Conservation (phyloP, 495 filamentous ascomycete genomes). For the Melanomma pulvis-pyrius region DNA sequence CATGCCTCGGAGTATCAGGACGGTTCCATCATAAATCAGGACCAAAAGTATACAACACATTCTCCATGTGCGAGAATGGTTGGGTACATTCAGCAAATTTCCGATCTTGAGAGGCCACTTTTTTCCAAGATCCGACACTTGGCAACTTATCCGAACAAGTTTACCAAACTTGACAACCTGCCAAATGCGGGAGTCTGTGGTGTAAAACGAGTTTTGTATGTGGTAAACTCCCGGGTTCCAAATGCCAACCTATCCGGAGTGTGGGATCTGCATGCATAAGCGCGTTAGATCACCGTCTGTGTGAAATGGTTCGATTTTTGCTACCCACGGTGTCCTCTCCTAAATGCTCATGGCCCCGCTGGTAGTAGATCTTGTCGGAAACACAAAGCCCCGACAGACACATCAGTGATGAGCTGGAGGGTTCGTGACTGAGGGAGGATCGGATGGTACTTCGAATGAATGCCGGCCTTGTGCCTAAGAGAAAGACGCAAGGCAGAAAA, state of each 20-base stretch:
- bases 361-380: slow-evolving; percentile 1
- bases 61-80: background rate
- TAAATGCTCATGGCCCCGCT: background rate
- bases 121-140: background rate
- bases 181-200: background rate
- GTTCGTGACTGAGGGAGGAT: background rate
- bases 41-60: background rate
- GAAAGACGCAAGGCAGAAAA: background rate
- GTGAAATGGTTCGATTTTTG: background rate
- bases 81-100: background rate
- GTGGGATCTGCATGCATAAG: background rate
- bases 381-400: background rate
- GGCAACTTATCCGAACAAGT: background rate
- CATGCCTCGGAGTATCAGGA: background rate
- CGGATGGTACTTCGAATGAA: background rate
- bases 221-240: background rate
- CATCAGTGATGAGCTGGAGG: slow-evolving; percentile 4
- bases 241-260: background rate
- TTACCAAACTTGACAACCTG: background rate
- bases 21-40: background rate
- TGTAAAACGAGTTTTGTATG: slow-evolving; percentile 2
- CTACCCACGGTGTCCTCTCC: background rate
- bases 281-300: background rate
- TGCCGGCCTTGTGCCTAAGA: background rate
- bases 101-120: no score